Percentiles rank a stretch among this genome's conserved stretches.
These are phyloP conservation scores for Sugiyamaella japonica DNA, from an alignment of 1,139 yeast species.

Conservation along the genomic window DNA sequence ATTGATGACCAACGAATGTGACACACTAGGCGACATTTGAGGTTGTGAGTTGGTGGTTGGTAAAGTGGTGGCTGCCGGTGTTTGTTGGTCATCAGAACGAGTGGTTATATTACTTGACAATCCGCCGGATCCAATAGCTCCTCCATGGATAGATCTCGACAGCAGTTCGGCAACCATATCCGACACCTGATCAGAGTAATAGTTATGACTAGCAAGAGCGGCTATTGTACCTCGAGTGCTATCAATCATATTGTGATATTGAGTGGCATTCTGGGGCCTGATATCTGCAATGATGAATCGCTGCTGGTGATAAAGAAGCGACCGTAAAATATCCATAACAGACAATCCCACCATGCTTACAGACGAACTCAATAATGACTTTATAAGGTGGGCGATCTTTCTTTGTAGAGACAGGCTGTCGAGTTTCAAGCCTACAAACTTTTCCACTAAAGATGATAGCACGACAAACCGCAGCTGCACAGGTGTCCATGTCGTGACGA, in stretches of 20 bases:
- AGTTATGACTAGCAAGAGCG: conserved; percentile 67
- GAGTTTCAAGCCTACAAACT: conserved; percentile 34
- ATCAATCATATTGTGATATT: conserved; percentile 4
- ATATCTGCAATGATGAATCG: conserved; percentile 25
- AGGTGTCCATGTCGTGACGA: conserved; percentile 74
- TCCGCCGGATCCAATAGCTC: conserved; percentile 9
- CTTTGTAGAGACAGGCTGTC: conserved; percentile 46
- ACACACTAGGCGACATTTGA: background rate
- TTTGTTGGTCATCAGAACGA: background rate
- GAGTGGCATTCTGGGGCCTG: background rate
- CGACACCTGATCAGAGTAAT: conserved; percentile 77
- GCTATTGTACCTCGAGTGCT: conserved; percentile 49
- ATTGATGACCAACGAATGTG: conserved; percentile 20
- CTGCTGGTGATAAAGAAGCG: conserved; percentile 60
- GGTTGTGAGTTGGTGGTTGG: background rate
- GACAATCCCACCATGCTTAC: conserved; percentile 88
- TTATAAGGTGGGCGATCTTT: conserved; percentile 54
- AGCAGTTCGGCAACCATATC: conserved; percentile 62
- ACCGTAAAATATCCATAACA: conserved; percentile 75
- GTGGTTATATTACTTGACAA: background rate
- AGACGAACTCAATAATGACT: conserved; percentile 70
- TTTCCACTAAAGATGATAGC: conserved; percentile 47
- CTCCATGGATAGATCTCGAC: conserved; percentile 2
- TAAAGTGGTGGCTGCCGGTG: background rate
- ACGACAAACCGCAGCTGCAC: conserved; percentile 82